Evolutionary conservation across 305 asterid genomes (phyloP).

Genomic region (Fraxinus sp.): DNA sequence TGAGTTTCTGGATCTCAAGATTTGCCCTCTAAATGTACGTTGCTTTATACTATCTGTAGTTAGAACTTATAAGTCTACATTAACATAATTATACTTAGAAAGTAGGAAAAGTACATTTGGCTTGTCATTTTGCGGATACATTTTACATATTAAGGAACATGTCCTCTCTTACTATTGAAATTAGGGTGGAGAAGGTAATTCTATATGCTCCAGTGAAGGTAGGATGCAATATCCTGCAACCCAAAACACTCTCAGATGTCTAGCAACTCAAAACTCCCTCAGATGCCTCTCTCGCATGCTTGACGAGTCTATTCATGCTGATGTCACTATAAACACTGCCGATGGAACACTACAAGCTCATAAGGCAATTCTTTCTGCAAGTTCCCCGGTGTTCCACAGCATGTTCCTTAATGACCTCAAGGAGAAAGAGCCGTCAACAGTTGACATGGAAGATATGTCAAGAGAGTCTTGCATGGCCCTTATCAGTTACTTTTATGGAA

Average conservation of each 20-base stretch:
- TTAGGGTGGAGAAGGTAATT: slow-evolving; percentile 79
- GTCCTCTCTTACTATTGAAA: slow-evolving; percentile 15
- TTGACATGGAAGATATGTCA: slow-evolving; percentile 81
- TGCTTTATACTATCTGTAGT: neutral
- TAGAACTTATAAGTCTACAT: neutral
- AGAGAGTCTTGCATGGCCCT: slow-evolving; percentile 76
- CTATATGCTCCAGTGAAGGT: slow-evolving; percentile 73
- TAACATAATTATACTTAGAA: neutral
- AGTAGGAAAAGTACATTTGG: neutral
- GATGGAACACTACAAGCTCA: slow-evolving; percentile 76
- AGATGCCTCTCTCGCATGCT: slow-evolving; percentile 88
- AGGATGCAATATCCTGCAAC: slow-evolving; percentile 57
- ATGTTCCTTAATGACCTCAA: slow-evolving; percentile 81
- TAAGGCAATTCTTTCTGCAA: slow-evolving; percentile 78
- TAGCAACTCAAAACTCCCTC: slow-evolving; percentile 65
- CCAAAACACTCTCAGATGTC: slow-evolving; percentile 73
- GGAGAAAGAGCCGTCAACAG: slow-evolving; percentile 84
- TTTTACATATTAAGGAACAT: neutral
- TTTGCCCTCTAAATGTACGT: slow-evolving; percentile 68
- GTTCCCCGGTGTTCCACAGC: slow-evolving; percentile 84
- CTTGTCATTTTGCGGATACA: neutral
- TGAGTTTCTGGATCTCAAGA: slow-evolving; percentile 90
- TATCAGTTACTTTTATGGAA: slow-evolving; percentile 75
- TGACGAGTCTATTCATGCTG: slow-evolving; percentile 73
- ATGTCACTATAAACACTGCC: slow-evolving; percentile 75